Conservation (phyloP, 768 basidiomycete genomes). For the Arthromyces matolae region DNA sequence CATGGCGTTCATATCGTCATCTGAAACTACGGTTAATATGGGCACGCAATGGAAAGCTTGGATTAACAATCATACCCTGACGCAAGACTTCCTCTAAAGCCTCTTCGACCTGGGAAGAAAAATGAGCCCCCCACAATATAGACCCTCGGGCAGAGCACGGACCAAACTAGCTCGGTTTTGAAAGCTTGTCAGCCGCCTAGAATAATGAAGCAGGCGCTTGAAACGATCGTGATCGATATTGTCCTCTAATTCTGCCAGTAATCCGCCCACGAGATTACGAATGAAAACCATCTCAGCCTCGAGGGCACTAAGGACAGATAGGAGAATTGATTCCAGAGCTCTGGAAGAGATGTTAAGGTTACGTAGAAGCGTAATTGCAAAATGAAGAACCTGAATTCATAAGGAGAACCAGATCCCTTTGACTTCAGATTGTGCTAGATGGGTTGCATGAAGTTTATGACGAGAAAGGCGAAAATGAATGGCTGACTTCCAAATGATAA, state of each 20-base stretch:
- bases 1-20: constrained; percentile 94
- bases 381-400: constrained; percentile 74
- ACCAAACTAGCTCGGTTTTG: constrained; percentile 88
- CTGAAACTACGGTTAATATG: constrained; percentile 36
- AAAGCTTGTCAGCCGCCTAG: constrained; percentile 81
- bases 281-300: constrained; percentile 97
- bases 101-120: constrained; percentile 84
- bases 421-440: constrained; percentile 77
- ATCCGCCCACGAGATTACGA: constrained; percentile 82
- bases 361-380: constrained; percentile 8
- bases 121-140: too few relatives aligned
- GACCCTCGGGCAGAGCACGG: too few relatives aligned
- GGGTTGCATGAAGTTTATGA: constrained; percentile 4
- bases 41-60: neutral
- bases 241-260: constrained; percentile 90
- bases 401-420: constrained; percentile 67
- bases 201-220: constrained; percentile 88
- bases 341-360: constrained; percentile 36
- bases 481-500: constrained; percentile 76
- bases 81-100: constrained; percentile 88
- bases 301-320: constrained; percentile 87
- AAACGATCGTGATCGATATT: constrained; percentile 95
- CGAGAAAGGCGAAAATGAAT: constrained; percentile 5
- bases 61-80: constrained; percentile 56
- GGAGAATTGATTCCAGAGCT: constrained; percentile 88